phyloP scores from a whole-genome alignment of 1,284 basidiomycete genomes.

The Pascua sp. region DNA sequence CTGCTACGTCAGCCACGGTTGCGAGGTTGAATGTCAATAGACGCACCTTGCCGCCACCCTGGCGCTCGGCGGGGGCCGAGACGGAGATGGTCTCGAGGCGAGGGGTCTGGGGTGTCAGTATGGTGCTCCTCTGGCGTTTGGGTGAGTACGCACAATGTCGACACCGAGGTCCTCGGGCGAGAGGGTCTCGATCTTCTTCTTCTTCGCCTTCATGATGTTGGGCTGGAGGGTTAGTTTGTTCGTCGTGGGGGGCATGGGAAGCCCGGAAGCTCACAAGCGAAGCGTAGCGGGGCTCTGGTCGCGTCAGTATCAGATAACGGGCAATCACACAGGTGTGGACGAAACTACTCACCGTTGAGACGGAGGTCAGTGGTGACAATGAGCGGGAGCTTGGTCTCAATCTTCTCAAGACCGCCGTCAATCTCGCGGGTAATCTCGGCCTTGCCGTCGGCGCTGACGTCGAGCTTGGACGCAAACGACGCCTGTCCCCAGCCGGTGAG shows the following conservation, averaged over 20 bases:
- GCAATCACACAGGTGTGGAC: too few relatives aligned
- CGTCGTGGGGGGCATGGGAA: too few relatives aligned
- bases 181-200: constrained; percentile 90
- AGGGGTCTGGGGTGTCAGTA: constrained; percentile 52
- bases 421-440: constrained; percentile 84
- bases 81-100: constrained; percentile 84
- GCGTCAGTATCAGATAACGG: too few relatives aligned
- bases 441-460: constrained; percentile 66
- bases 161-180: constrained; percentile 73
- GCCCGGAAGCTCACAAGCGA: constrained; percentile 55
- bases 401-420: constrained; percentile 85
- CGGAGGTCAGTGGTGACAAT: constrained; percentile 88
- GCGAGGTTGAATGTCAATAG: neutral
- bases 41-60: constrained; percentile 84
- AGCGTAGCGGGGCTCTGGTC: constrained; percentile 83
- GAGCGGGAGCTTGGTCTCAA: constrained; percentile 76
- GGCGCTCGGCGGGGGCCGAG: constrained; percentile 83
- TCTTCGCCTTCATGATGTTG: constrained; percentile 99
- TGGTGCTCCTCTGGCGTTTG: neutral
- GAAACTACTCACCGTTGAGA: constrained; percentile 56
- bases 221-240: constrained; percentile 52
- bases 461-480: constrained; percentile 89
- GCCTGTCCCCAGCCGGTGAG: constrained; percentile 90
- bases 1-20: constrained; percentile 45
- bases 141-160: constrained; percentile 41